Base-by-base conservation (phyloP, 2,329 filamentous ascomycete genomes). In the Simplicillium sp. region DNA sequence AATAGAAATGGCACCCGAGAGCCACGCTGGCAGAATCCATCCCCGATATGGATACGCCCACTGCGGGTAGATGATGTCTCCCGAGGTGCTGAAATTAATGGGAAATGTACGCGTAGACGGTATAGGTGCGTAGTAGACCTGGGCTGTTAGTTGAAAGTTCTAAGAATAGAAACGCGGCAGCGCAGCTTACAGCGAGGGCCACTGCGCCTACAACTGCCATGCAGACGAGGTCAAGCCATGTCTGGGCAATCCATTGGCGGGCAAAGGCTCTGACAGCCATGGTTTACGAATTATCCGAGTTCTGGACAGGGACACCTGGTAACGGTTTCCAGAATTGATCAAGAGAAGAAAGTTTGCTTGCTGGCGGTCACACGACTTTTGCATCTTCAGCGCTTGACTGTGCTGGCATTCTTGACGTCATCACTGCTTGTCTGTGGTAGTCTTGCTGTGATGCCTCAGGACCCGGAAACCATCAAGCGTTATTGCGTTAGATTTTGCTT, bases 41-140 rank as follows among this genome's bases (percentile, higher is more conserved):
- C 74, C 70, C 39, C 79, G 73, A 39, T 77, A 60, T 3, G 79
- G 77, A 49, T 84, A 84, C 7, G 80, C 76, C 53, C 80, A 76
- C 39, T 80, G 52, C 0, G 80, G 80, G 47, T 78, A 71, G 37
- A 84, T 71, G 43, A 84, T 69, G 49, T 82, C 71, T 43, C 77
- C 75, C 17, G 79, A 71, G 5, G 60, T 54, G 41, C 52, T 48
- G 49, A 81, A 80, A 36, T 67, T 71, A 44, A 84, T 64, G 31
- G 80, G 76, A 52, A 84, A 84, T 11, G 70, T 78, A 25, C 78
- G 68, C 3, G 65, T 70, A 1, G 71, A 66, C 0, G 73, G 68
- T 6, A 77, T 70, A n/a, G 71, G 66, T 7, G 71, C 65, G 42
- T 64, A 56, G 57, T 76, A 77, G 41, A 74, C 60, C 70, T 75